Evolutionary conservation across 495 filamentous ascomycete species (phyloP), one percentile per base, ranked within the genome.

Genomic region (Mycothermus thermophilus): DNA sequence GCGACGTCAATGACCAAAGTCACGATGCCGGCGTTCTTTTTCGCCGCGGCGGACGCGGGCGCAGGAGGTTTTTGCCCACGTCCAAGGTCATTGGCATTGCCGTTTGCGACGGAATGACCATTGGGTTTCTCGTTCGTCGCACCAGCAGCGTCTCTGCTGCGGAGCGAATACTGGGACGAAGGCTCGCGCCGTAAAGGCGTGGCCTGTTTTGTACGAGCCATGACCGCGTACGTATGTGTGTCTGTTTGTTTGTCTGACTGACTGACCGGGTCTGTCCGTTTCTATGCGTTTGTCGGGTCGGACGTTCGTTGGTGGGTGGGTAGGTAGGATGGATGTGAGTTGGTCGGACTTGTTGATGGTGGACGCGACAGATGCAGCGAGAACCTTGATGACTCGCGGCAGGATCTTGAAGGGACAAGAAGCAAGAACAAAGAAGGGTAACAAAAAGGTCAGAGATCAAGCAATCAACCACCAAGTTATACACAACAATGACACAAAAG

Each of bases 1-100:
- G 77, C 79, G 15, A 94, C 82, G 48, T 86, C 92, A 37, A 93
- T 72, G 28, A 83, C 55, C 32, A 97, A 74, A 50, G 93, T 79
- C 52, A 75, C 57, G 27, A 82, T 46, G 23, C 69, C 69, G 13
- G 64, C 61, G 6, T 71, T 63, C 44, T 63, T 56, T 45, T 55
- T 63, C 22, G 44, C 29, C 4, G 40, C 22, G 14, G 46, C 33
- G 23, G 43, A 16, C 20, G 35, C 26, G 4, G 56, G 45, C 15
- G 47, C 51, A 16, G 39, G 25, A 16, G 54, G 59, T 4, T 37
- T 45, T 27, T 48, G 50, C 25, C 24, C 21, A 19, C 26, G 14
- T 19, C 30, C 11, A 29, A 24, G 12, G 32, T 24, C 29, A 32
- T 36, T 28, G 27, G 33, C 38, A 21, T 36, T 34, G 13, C 65